Evolutionary conservation across 1,284 basidiomycete genomes (phyloP).

Genomic region (Leccinum laetum): DNA sequence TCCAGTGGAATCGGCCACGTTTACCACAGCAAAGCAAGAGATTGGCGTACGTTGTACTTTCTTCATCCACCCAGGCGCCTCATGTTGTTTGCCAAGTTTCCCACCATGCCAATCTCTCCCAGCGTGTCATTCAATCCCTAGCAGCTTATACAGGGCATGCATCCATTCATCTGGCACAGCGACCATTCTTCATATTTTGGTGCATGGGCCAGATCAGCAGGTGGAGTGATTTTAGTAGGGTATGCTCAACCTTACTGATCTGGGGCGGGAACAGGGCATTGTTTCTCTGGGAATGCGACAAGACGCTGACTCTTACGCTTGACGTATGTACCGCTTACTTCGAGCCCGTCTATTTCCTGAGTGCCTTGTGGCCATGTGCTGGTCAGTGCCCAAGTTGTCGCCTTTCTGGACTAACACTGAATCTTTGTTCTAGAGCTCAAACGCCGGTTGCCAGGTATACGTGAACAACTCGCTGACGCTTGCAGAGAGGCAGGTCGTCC

Average conservation of each 20-base stretch:
- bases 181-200: conserved; percentile 76
- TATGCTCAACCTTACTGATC: conserved; percentile 8
- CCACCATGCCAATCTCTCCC: conserved; percentile 62
- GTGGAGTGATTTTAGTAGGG: conserved; percentile 35
- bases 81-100: conserved; percentile 42
- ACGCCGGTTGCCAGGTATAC: conserved; percentile 45
- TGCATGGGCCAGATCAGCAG: conserved; percentile 73
- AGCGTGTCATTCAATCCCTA: conserved; percentile 58
- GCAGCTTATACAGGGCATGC: conserved; percentile 63
- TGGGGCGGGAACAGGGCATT: conserved; percentile 45
- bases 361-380: conserved; percentile 65
- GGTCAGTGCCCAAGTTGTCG: conserved; percentile 39
- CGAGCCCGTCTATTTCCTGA: conserved; percentile 64
- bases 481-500: conserved; percentile 49
- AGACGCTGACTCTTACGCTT: conserved; percentile 58
- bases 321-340: conserved; percentile 65
- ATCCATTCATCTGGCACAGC: conserved; percentile 49
- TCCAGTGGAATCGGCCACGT: conserved; percentile 49
- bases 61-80: conserved; percentile 7
- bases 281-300: conserved; percentile 62
- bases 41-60: conserved; percentile 61
- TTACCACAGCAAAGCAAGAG: conserved; percentile 68
- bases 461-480: conserved; percentile 46
- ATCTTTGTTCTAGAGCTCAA: conserved; percentile 47
- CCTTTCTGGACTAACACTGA: conserved; percentile 2